phyloP scores from a whole-genome alignment of 78 protist genomes.

The Dictyostelium capitatum region DNA sequence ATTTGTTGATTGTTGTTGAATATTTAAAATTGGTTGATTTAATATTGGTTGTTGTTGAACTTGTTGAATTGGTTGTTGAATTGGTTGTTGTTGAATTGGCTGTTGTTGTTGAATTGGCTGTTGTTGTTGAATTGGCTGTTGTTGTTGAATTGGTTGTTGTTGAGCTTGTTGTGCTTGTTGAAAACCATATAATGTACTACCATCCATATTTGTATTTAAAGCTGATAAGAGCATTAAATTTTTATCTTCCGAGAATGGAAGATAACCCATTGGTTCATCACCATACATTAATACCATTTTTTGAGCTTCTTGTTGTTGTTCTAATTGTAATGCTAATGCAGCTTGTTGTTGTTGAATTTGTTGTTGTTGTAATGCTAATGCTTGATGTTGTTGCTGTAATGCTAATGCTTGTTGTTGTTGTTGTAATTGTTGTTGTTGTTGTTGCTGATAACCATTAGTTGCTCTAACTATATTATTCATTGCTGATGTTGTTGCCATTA shows the following conservation, averaged over 20 bases:
- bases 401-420: background rate
- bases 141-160: constrained; percentile 11
- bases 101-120: constrained; percentile 31
- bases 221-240: constrained; percentile 39
- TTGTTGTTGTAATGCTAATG: constrained; percentile 31
- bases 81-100: constrained; percentile 20
- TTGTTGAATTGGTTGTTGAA: background rate
- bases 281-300: background rate
- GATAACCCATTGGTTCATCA: constrained; percentile 23
- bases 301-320: background rate
- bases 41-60: background rate
- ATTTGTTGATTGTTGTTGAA: background rate
- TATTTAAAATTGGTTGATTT: background rate
- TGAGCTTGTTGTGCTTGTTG: constrained; percentile 14
- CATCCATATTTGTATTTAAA: constrained; percentile 2
- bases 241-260: constrained; percentile 69
- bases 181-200: background rate
- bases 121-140: constrained; percentile 49
- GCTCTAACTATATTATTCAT: background rate
- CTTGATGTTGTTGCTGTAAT: constrained; percentile 25
- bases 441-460: background rate
- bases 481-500: background rate
- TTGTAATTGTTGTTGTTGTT: constrained; percentile 3
- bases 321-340: constrained; percentile 21
- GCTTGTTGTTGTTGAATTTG: constrained; percentile 8